Percentiles rank a stretch among this genome's conserved stretches.
These are phyloP conservation scores for Ascochyta pisi DNA, from an alignment of 2,329 filamentous ascomycete genomes.

Conservation along the genomic window DNA sequence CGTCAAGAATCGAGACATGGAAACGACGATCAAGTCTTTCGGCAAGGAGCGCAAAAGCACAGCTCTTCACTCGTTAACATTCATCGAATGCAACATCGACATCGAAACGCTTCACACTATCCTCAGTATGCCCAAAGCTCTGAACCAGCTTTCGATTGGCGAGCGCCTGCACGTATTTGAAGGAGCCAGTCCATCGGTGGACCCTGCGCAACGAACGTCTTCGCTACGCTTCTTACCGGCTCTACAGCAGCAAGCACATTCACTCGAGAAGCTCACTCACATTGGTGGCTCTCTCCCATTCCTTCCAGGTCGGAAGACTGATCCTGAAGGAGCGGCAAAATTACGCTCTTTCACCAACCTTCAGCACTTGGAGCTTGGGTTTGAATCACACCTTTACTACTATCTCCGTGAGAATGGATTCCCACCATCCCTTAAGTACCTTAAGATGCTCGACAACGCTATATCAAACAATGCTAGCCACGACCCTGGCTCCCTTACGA, in stretches of 20 bases:
- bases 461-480: slow-evolving; percentile 28
- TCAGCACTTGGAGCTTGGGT: slow-evolving; percentile 37
- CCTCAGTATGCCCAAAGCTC: slow-evolving; percentile 41
- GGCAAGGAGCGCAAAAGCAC: slow-evolving; percentile 33
- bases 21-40: slow-evolving; percentile 13
- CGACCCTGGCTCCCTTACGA: slow-evolving; percentile 23
- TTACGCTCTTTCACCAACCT: slow-evolving; percentile 35
- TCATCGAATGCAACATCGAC: slow-evolving; percentile 49
- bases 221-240: slow-evolving; percentile 36
- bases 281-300: slow-evolving; percentile 30
- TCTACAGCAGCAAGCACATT: slow-evolving; percentile 41
- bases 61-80: slow-evolving; percentile 38
- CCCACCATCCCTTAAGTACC: slow-evolving; percentile 31
- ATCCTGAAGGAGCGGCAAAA: slow-evolving; percentile 26
- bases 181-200: slow-evolving; percentile 28
- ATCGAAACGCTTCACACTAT: slow-evolving; percentile 36
- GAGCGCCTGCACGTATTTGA: slow-evolving; percentile 42
- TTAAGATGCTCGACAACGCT: slow-evolving; percentile 38
- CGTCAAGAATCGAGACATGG: slow-evolving; percentile 28
- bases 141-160: slow-evolving; percentile 42
- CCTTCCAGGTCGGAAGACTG: slow-evolving; percentile 17
- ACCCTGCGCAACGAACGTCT: slow-evolving; percentile 27
- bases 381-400: slow-evolving; percentile 36
- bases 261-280: slow-evolving; percentile 38
- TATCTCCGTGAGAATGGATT: slow-evolving; percentile 35